Conservation (phyloP, 257 asterid genomes). For the Phtheirospermum japonicum region DNA sequence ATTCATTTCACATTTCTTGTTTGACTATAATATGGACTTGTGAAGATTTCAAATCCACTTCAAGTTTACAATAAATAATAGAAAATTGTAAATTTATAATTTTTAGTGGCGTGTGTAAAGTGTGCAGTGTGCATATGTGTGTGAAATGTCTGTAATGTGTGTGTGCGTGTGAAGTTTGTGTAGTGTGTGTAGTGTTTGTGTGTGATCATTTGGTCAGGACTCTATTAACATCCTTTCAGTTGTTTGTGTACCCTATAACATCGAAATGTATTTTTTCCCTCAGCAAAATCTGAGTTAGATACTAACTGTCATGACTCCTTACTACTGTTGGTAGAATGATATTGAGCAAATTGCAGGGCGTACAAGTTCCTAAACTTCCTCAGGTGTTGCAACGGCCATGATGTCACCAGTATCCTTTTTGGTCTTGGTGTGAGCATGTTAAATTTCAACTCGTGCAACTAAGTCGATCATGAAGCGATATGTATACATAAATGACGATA, state of each 20-base stretch:
- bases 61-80: neutral
- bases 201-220: slow-evolving; percentile 15
- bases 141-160: neutral
- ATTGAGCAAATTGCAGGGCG: slow-evolving; percentile 32
- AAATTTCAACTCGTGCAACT: slow-evolving; percentile 26
- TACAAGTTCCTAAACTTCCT: slow-evolving; percentile 25
- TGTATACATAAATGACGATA: slow-evolving; percentile 85
- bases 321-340: slow-evolving; percentile 10
- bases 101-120: neutral
- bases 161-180: too few species aligned
- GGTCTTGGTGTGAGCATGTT: slow-evolving; percentile 32
- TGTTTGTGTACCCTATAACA: slow-evolving; percentile 3
- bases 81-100: neutral
- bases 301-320: slow-evolving; percentile 16
- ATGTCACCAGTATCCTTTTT: slow-evolving; percentile 22
- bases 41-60: neutral
- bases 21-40: neutral
- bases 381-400: slow-evolving; percentile 16
- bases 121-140: neutral
- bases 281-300: neutral
- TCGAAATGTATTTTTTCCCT: neutral
- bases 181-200: neutral
- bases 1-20: neutral
- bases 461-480: slow-evolving; percentile 74
- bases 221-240: slow-evolving; percentile 13